Evolutionary conservation across 2,329 filamentous ascomycete species (phyloP).

Genomic region (Colletotrichum musicola): DNA sequence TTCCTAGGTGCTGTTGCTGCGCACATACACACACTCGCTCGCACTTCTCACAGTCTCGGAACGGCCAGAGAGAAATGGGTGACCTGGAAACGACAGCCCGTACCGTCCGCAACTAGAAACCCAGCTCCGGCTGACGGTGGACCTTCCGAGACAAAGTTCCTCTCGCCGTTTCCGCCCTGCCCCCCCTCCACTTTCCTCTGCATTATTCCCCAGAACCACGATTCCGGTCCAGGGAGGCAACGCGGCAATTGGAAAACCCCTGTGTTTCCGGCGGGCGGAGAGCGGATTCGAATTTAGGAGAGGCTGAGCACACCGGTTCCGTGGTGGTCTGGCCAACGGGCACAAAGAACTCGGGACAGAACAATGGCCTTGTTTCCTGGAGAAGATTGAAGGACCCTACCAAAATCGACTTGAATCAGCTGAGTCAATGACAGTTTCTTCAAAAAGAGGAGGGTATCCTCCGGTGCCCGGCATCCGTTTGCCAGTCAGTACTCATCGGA

Average conservation of each 20-base stretch:
- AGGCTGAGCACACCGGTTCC: slow-evolving; percentile 21
- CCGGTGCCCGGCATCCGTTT: background rate
- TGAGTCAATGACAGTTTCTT: slow-evolving; percentile 20
- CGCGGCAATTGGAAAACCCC: slow-evolving; percentile 17
- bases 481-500: background rate
- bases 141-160: slow-evolving; percentile 33
- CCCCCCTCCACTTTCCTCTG: background rate
- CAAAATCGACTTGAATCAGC: background rate
- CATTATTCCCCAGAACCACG: background rate
- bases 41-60: background rate
- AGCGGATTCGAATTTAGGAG: slow-evolving; percentile 1
- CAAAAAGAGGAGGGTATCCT: background rate
- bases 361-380: slow-evolving; percentile 33
- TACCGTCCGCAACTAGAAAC: slow-evolving; percentile 30
- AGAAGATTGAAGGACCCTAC: background rate
- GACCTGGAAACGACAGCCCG: slow-evolving; percentile 22
- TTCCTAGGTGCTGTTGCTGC: slow-evolving; percentile 4
- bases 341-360: slow-evolving; percentile 12
- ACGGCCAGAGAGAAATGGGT: background rate
- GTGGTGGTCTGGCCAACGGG: slow-evolving; percentile 32
- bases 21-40: background rate
- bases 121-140: slow-evolving; percentile 31
- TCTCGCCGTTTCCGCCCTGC: background rate
- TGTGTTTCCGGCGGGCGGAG: slow-evolving; percentile 17
- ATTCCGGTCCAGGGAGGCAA: background rate